Percentiles rank a stretch among this genome's conserved stretches.
Evolutionary conservation across 441 rosid genomes (phyloP).

Genomic region (Gossypium lobatum): DNA sequence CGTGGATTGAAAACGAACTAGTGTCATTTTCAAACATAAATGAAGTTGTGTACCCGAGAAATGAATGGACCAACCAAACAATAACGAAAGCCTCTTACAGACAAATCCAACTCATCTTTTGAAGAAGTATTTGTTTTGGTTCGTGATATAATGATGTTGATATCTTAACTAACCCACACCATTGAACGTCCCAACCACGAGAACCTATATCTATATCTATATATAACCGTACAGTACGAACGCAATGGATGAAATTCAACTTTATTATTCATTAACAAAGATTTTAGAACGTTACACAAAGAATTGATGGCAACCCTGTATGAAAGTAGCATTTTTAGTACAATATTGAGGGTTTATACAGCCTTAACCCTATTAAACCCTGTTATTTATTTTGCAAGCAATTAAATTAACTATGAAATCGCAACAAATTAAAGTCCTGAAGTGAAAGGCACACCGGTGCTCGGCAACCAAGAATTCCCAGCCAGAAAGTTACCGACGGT

Average conservation of each 20-base stretch:
- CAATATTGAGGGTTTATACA: background rate
- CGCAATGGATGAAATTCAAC: background rate
- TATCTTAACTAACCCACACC: background rate
- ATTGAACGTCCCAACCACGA: background rate
- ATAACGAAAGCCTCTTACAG: background rate
- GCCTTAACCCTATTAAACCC: too few relatives aligned
- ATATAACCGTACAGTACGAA: background rate
- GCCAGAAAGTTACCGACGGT: constrained; percentile 44
- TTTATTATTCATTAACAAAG: background rate
- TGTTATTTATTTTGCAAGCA: background rate
- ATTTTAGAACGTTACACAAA: background rate
- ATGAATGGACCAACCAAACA: background rate
- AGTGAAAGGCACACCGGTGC: constrained; percentile 41
- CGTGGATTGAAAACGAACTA: background rate
- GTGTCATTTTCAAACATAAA: background rate
- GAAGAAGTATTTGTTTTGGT: background rate
- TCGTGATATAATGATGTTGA: background rate
- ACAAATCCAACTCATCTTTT: background rate
- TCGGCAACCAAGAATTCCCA: constrained; percentile 51
- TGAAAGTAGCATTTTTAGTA: background rate
- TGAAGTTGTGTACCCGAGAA: background rate
- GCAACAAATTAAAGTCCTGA: constrained; percentile 34
- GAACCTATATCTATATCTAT: too few relatives aligned
- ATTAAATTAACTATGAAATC: background rate
- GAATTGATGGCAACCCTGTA: background rate